Base-by-base conservation (phyloP, 331 rosid genomes). In the Quercus tomentella region DNA sequence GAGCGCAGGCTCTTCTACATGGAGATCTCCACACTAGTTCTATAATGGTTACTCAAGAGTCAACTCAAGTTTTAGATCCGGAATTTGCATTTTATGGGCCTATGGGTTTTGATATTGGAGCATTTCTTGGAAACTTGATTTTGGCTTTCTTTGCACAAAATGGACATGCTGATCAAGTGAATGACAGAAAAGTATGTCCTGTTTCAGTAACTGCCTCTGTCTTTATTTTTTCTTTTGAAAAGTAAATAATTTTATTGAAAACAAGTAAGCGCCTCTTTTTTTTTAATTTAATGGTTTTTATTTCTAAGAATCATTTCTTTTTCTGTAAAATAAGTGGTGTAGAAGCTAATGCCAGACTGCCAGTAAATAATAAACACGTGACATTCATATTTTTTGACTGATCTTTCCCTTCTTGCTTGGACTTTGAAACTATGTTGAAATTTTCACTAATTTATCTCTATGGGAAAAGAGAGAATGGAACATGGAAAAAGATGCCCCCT, bases 21-120 rank as follows among this genome's bases (percentile, higher is more conserved):
- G 98, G 98, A 63, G 98, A 95, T 91, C 92, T 95, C 52, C 98
- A 95, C 83, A 93, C 98, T 61, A 85, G 96, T 79, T 95, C 99
- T 26, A 85, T 95, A 52, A 95, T 95, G 99, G 96, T 93, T 56
- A 93, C 97, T 43, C 82, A 7, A 31, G 97, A 95, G 78, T 93
- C 96, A 25, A 95, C 97, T 69, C 96, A 91, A 87, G 92, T 95
- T 71, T 93, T 95, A 73, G 99, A 95, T 89, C 90, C 98, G 1
- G 99, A 93, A 84, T 95, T 95, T 80, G 92, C 96, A 73, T 95
- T 89, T 85, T 91, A 90, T 88, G 99, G 97, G 77, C 99, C 98
- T 30, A 95, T 90, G 88, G 99, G 99, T 72, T 95, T 87, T 79
- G 99, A 95, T 35, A 57, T 92, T 52, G 99, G 99, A 77, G 97